Base-by-base conservation (phyloP, 2,329 filamentous ascomycete genomes). In the Neodidymelliopsis sp. region DNA sequence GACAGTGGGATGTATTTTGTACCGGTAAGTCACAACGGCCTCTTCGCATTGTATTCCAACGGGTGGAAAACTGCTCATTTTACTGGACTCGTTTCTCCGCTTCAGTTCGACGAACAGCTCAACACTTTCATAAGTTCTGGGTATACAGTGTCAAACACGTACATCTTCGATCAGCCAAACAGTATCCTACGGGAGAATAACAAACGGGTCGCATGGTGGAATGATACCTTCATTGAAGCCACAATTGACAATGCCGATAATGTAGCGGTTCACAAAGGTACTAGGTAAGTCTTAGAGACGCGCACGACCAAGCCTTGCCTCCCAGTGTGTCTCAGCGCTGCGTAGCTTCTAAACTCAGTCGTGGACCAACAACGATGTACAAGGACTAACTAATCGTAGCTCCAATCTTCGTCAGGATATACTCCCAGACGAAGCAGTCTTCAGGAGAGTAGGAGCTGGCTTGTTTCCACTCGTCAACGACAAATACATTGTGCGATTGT, bases 161-260 rank as follows among this genome's bases (percentile, higher is more conserved):
- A 10, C 16, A 15, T 15, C 5, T 6, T 2, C 2, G 12, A 23
- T 3, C 24, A 45, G 0, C 23, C 24, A 39, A n/a, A 29, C 35
- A 27, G 22, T 2, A 4, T 45, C 3, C 25, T 24, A n/a, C 60
- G 55, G 50, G 63, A 57, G 60, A 54, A 58, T n/a, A 53, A 60
- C 12, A 53, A n/a, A n/a, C n/a, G n/a, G n/a, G 5, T 45, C 3
- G 30, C 20, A n/a, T 62, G 55, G 50, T 65, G 59, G 60, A 54
- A 58, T n/a, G 54, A 60, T 12, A 53, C 41, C 1, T 59, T 51
- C 22, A 18, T 54, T 19, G 39, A 48, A 13, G 20, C 36, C n/a
- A n/a, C n/a, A n/a, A n/a, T n/a, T 20, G 22, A 30, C 4, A 39
- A 12, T 6, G 12, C n/a, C 2, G 15, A 28, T 3, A n/a, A 28